Percentiles rank a stretch among this genome's conserved stretches.
phyloP scores from a whole-genome alignment of 169 alveolate genomes.

The Neospora caninum region DNA sequence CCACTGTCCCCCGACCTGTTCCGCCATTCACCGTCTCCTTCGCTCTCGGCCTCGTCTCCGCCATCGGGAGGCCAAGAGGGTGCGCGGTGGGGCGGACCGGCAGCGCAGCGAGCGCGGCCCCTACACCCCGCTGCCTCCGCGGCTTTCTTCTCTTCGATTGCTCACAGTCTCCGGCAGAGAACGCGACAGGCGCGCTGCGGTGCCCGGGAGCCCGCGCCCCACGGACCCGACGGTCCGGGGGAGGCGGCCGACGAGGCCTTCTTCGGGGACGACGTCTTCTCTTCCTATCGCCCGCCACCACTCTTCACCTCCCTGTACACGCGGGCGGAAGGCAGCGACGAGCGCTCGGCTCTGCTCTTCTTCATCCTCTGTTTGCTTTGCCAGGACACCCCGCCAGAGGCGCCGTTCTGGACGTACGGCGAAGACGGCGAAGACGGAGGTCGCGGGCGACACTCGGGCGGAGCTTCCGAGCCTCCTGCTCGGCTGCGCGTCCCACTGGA shows the following conservation, averaged over 20 bases:
- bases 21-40: too few relatives aligned
- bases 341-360: not conserved
- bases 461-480: constrained; percentile 32
- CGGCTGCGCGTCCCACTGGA: constrained; percentile 34
- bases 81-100: not conserved
- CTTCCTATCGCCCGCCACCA: not conserved
- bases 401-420: not conserved
- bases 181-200: not conserved
- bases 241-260: not conserved
- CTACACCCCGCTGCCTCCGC: not conserved
- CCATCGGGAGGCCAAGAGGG: constrained; percentile 9
- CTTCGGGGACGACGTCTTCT: not conserved
- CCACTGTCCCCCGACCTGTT: too few relatives aligned
- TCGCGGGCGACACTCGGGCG: not conserved
- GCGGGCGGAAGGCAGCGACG: constrained; percentile 1
- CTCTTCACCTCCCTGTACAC: not conserved
- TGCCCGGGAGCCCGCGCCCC: not conserved
- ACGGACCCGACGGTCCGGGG: not conserved
- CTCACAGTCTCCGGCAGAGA: not conserved
- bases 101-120: not conserved
- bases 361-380: constrained; percentile 15
- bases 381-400: not conserved
- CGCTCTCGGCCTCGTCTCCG: constrained; percentile 29
- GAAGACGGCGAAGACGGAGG: not conserved
- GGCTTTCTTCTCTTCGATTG: not conserved